Evolutionary conservation across 768 basidiomycete genomes (phyloP).

Genomic region (Trametes cubensis): DNA sequence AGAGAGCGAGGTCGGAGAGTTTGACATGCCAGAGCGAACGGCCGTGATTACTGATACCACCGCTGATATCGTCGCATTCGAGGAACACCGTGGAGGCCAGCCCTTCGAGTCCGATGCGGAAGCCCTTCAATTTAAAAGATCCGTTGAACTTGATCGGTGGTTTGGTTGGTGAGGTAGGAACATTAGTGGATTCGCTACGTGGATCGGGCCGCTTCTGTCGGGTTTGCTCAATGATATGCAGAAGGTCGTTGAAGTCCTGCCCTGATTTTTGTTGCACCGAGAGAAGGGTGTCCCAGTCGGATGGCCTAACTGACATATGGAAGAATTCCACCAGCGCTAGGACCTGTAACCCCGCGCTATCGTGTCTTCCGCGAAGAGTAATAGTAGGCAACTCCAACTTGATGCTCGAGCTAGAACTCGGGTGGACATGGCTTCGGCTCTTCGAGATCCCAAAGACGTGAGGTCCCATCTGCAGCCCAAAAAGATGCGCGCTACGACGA

Average conservation of each 20-base stretch:
- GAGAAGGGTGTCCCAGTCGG: conserved; percentile 81
- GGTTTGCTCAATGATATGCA: conserved; percentile 66
- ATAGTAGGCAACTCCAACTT: conserved; percentile 69
- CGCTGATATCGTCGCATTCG: conserved; percentile 75
- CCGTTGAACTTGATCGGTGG: conserved; percentile 45
- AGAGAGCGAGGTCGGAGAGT: conserved; percentile 79
- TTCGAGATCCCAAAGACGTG: conserved; percentile 64
- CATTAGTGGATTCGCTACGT: neutral
- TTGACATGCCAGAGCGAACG: conserved; percentile 66
- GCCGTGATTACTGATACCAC: conserved; percentile 52
- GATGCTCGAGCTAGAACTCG: conserved; percentile 50
- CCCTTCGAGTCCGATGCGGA: conserved; percentile 79
- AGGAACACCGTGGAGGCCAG: conserved; percentile 71
- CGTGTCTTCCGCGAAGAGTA: conserved; percentile 60
- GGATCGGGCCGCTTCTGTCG: conserved; percentile 35
- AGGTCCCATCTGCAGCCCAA: conserved; percentile 67
- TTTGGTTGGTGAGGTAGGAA: conserved; percentile 20
- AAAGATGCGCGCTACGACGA: conserved; percentile 44
- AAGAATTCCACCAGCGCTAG: conserved; percentile 69
- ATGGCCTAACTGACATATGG: conserved; percentile 74
- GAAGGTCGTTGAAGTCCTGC: conserved; percentile 82
- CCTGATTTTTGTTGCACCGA: conserved; percentile 89
- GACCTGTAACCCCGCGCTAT: conserved; percentile 51
- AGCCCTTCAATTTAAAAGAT: conserved; percentile 73
- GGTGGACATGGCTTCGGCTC: conserved; percentile 27